Evolutionary conservation across 2,329 filamentous ascomycete genomes (phyloP), one percentile per base, ranked within the genome.

Genomic region (Colletotrichum noveboracense): DNA sequence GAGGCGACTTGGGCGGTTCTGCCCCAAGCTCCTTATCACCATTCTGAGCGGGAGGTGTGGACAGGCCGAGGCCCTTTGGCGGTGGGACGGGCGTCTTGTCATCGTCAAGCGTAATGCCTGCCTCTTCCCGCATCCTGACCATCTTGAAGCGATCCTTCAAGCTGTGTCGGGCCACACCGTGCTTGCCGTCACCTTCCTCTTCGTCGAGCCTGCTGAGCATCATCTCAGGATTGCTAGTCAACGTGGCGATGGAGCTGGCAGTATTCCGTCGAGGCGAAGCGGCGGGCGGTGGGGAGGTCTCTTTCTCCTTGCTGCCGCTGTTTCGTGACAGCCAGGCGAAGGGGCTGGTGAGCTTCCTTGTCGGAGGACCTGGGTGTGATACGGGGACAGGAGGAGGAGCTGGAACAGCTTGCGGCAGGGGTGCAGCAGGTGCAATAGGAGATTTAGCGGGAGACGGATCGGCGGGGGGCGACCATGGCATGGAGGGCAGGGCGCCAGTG

Each of bases 311-410:
- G 67, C 86, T 87, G 43, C 89, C 88, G 13, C 92, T 91, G 82
- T 89, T 93, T 78, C 95, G 89, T 36, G 95, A 95, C 52, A 97
- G 89, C 93, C 95, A 96, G 52, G 95, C 92, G 80, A 98, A 97
- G n/a, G 94, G 95, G 79, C 95, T 95, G 10, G 95, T 96, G 71
- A 97, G 90, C 83, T 97, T 98, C 81, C 95, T 89, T 75, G 90
- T 78, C 14, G 87, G 85, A 3, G 88, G 85, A 24, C 77, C 83
- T 77, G 76, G 81, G 82, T 70, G 85, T 74, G 52, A 81, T 80
- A 76, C 84, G 83, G 66, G 74, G 55, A 78, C 77, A 43, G 66
- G 28, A 61, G 78, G 79, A 62, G 58, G 58, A 38, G 79, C 80
- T 30, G 81, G 81, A n/a, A 82, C 82, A 58, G 80, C 79, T 69